phyloP scores from a whole-genome alignment of 768 basidiomycete species.

The Suillus subluteus region DNA sequence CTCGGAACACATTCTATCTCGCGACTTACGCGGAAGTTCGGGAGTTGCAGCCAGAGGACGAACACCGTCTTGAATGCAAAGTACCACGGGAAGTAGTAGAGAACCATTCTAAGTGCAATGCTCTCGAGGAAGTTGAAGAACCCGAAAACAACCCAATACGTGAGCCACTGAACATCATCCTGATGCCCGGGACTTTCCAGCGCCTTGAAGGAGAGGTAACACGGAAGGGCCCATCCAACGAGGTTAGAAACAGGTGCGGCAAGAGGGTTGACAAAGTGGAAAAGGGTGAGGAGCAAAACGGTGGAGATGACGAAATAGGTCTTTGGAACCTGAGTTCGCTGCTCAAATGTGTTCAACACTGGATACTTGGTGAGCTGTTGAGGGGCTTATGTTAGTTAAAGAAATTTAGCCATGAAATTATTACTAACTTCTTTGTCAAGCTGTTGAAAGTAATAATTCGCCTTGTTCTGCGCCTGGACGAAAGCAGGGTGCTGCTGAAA shows the following conservation, averaged over 20 bases:
- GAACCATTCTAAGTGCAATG: constrained; percentile 78
- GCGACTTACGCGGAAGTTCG: constrained; percentile 74
- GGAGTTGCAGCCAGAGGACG: constrained; percentile 91
- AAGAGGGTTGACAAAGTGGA: constrained; percentile 88
- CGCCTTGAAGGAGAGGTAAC: constrained; percentile 94
- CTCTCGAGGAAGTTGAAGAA: constrained; percentile 93
- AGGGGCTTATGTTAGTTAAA: constrained; percentile 12
- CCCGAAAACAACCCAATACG: constrained; percentile 96
- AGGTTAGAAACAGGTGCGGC: constrained; percentile 93
- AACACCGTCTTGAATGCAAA: constrained; percentile 91
- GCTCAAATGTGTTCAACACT: constrained; percentile 80
- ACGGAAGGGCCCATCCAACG: constrained; percentile 93
- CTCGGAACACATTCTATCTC: neutral
- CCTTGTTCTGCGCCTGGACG: constrained; percentile 83
- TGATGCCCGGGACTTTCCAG: constrained; percentile 82
- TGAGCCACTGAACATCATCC: constrained; percentile 95
- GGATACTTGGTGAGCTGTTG: constrained; percentile 85
- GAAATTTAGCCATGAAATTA: neutral
- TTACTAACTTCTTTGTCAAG: constrained; percentile 93
- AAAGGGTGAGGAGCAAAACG: constrained; percentile 63
- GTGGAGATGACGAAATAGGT: constrained; percentile 83
- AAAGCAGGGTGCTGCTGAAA: constrained; percentile 87
- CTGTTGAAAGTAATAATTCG: constrained; percentile 78
- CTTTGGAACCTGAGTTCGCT: constrained; percentile 92
- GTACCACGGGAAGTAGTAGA: constrained; percentile 96